Base-by-base conservation (phyloP, 768 basidiomycete species). In the Infundibulicybe gibba region DNA sequence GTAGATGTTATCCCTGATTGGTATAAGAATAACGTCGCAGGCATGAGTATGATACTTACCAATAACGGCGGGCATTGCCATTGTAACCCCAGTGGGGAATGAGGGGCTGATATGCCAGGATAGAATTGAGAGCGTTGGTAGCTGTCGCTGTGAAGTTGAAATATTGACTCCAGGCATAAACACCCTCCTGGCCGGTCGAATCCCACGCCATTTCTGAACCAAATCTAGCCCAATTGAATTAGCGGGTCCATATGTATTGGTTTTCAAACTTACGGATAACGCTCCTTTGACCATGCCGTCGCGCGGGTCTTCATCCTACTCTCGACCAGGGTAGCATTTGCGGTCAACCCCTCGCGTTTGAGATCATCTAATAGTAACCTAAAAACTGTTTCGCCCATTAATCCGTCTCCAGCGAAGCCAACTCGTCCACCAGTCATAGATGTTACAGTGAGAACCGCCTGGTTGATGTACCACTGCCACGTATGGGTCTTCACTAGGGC, bases 11-110 rank as follows among this genome's bases (percentile, higher is more conserved):
- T 81, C 79, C 79, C 77, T 79, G 45, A 43, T 15, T 9, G 32
- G 16, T 40, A 47, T 47, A 13, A 32, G 48, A 44, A 40, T 37
- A 42, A 31, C 14, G 45, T 9, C 46, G 19, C 21, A 32, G 3
- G 15, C 16, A 6, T 13, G n/a, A 10, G 17, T 34, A 13, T n/a
- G 20, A 33, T 11, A 57, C 65, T 41, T 45, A 77, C 78, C 76
- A 79, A 61, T 79, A 80, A 25, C 79, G 69, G 44, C 78, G 64
- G 1, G 79, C 79, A 54, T 80, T 80, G 6, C 79, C 78, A 52
- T 80, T 79, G 60, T 79, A 79, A 13, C 77, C 79, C 79, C 78
- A 81, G 56, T 80, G 78, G n/a, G 78, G 70, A 31, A 80, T 69
- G 5, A 75, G 65, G 2, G 79, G 77, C 52, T 81, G 75, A 51